These are phyloP conservation scores for Cordyceps tenuipes DNA, from an alignment of 2,329 filamentous ascomycete genomes.

Conservation along the genomic window DNA sequence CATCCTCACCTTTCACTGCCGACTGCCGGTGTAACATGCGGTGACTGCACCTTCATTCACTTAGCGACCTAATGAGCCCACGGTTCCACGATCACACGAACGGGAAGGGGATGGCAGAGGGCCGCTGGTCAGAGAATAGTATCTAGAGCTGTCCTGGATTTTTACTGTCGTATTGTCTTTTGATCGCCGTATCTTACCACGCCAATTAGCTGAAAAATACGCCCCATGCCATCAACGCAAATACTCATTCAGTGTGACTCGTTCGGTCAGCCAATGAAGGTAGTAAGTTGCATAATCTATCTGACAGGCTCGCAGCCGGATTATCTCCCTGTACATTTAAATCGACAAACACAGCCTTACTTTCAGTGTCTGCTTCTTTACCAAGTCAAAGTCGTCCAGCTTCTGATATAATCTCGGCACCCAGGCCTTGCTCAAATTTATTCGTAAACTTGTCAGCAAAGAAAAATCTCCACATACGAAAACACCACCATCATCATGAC, in stretches of 20 bases:
- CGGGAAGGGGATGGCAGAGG: no score
- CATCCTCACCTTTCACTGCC: neutral
- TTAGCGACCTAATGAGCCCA: neutral
- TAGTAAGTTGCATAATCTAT: neutral
- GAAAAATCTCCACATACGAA: no score
- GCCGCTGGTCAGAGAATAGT: no score
- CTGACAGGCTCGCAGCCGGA: neutral
- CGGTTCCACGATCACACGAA: neutral
- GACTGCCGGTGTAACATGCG: neutral
- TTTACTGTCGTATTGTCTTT: neutral
- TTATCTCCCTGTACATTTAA: no score
- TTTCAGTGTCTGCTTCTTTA: neutral
- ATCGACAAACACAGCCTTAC: neutral
- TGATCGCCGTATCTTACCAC: neutral
- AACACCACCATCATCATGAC: constrained; percentile 14
- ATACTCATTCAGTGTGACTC: neutral
- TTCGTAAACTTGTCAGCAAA: neutral
- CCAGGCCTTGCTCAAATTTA: neutral
- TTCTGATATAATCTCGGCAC: no score
- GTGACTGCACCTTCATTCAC: neutral
- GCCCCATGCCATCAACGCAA: neutral
- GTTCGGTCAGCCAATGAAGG: neutral
- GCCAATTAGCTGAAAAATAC: neutral
- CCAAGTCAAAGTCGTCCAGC: neutral
- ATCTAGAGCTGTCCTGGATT: no score